Evolutionary conservation across 2,329 filamentous ascomycete genomes (phyloP), one percentile per base, ranked within the genome.

Genomic region (Pezizomycotina sp.): DNA sequence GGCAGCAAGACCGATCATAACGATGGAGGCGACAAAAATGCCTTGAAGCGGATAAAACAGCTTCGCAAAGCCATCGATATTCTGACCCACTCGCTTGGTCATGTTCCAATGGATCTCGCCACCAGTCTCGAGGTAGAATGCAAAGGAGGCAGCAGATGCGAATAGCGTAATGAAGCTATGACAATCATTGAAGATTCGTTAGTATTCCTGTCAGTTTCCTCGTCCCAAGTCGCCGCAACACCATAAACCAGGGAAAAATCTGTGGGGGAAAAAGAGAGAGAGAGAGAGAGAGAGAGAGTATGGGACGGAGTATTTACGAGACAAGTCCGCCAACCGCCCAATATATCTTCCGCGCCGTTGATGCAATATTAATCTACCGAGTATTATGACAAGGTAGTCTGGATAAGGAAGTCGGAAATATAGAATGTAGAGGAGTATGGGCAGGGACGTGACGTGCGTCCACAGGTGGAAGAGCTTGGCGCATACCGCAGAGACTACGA

Each of bases 51-150:
- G 24, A 23, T 10, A 20, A 33, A 14, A 27, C 19, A 6, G 6
- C 6, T 15, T 22, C 24, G 13, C 10, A 35, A 22, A 18, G 26
- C 36, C 14, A 14, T 38, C 31, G 10, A 28, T 25, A 14, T 34
- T 29, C 12, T 12, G 38, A 10, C 12, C 29, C 18, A 60, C 52
- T 41, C 51, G 58, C 38, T 47, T 47, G 21, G 52, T 52, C 22
- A 55, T 53, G 21, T 50, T 48, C 57, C 57, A 60, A 43, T 55
- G 53, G 31, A 60, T 55, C 40, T 60, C 57, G 21, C 54, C 54
- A 5, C 57, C 57, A 2, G 57, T 60, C 38, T 59, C 55, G 31
- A 57, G 44, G 39, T 56, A 59, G 47, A 60, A 59, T 21, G 54
- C 54, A 32, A 59, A 54, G 38, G 57, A 55, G 9, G 53, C 47